These are phyloP conservation scores for Middelhovenomyces tepae DNA, from an alignment of 805 yeast genomes.

Conservation along the genomic window DNA sequence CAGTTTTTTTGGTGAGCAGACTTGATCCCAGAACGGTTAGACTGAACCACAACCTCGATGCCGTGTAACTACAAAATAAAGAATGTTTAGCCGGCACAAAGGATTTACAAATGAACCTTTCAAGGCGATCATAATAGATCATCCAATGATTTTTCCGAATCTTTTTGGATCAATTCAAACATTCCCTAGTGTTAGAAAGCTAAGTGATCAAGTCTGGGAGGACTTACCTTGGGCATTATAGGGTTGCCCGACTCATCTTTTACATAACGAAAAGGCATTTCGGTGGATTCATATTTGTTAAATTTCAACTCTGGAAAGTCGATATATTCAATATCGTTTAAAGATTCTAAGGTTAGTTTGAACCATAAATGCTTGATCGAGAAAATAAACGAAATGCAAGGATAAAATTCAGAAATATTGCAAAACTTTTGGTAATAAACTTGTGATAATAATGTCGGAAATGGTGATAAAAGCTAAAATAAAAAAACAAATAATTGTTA, in stretches of 20 bases:
- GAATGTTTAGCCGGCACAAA: too few species aligned
- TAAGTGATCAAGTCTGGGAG: not conserved
- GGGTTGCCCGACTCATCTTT: conserved; percentile 58
- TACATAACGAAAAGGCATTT: conserved; percentile 95
- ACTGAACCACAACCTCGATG: too few species aligned
- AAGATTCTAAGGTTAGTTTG: conserved; percentile 25
- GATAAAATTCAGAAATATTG: too few species aligned
- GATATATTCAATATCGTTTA: conserved; percentile 71
- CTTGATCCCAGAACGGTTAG: too few species aligned
- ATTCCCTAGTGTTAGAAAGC: conserved; percentile 44
- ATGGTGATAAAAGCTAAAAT: too few species aligned
- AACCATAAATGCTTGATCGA: not conserved
- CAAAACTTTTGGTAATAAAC: too few species aligned
- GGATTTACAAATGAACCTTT: not conserved
- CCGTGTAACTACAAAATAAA: too few species aligned
- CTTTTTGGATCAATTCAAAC: conserved; percentile 76
- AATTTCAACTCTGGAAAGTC: conserved; percentile 93
- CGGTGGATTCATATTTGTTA: conserved; percentile 82
- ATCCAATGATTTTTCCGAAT: conserved; percentile 62
- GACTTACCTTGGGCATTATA: conserved; percentile 56
- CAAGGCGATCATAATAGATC: conserved; percentile 18
- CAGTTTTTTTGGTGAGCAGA: too few species aligned
- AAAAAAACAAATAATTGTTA: too few species aligned
- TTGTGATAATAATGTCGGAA: too few species aligned
- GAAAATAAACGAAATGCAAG: too few species aligned